Evolutionary conservation across 129 eudicot species (phyloP).

Genomic region (Heracleum sosnowskyi): DNA sequence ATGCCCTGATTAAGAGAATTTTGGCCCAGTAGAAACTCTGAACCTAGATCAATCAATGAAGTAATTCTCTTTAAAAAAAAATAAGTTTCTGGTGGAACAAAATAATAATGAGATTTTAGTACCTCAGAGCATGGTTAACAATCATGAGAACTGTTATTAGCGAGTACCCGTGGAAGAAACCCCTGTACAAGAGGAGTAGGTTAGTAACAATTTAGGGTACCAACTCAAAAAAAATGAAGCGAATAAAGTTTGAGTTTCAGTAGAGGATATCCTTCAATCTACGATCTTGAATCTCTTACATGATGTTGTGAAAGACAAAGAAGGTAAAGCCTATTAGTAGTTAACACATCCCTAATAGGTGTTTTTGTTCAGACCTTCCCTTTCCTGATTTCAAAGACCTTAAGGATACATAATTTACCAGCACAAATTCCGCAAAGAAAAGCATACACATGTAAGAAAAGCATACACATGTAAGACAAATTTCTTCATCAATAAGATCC

Average conservation of each 20-base stretch:
- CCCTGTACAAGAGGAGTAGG: slow-evolving; percentile 43
- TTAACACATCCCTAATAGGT: background rate
- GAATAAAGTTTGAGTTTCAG: background rate
- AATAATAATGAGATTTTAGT: slow-evolving; percentile 8
- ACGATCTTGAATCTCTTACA: background rate
- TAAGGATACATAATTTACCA: background rate
- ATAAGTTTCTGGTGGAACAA: background rate
- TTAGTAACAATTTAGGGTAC: background rate
- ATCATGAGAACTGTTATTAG: slow-evolving; percentile 86
- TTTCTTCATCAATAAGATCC: background rate
- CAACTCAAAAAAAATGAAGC: background rate
- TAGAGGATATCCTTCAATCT: background rate
- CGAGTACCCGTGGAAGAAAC: slow-evolving; percentile 97
- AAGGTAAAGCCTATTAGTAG: background rate
- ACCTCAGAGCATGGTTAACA: slow-evolving; percentile 95
- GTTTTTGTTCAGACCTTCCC: background rate
- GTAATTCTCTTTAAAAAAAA: background rate
- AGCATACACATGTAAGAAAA: background rate
- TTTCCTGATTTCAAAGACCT: background rate
- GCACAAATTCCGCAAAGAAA: background rate
- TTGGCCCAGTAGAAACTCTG: background rate
- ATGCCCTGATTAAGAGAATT: background rate
- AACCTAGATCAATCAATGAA: background rate
- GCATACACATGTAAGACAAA: background rate
- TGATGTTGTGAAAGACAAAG: background rate